phyloP scores from a whole-genome alignment of 2,329 filamentous ascomycete genomes.

The Exophiala calicioides region DNA sequence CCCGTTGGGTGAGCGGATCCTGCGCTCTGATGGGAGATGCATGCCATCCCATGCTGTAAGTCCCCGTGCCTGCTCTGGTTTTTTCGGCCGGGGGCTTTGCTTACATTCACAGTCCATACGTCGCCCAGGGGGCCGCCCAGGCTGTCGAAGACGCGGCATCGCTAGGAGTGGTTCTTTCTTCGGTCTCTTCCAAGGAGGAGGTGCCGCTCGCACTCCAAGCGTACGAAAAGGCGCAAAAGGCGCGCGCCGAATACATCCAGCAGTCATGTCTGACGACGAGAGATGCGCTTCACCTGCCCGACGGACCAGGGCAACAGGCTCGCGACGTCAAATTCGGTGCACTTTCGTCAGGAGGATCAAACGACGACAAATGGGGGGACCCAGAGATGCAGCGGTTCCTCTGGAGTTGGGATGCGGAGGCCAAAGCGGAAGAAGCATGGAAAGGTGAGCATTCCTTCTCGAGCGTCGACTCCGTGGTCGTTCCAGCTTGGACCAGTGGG shows the following conservation, averaged over 20 bases:
- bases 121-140: conserved; percentile 48
- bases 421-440: conserved; percentile 54
- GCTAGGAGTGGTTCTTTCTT: conserved; percentile 34
- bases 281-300: conserved; percentile 35
- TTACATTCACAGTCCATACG: conserved; percentile 36
- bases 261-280: conserved; percentile 43
- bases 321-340: conserved; percentile 53
- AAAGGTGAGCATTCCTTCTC: conserved; percentile 14
- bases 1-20: conserved; percentile 56
- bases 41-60: conserved; percentile 45
- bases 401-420: conserved; percentile 63
- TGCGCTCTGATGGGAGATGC: conserved; percentile 45
- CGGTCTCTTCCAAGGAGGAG: conserved; percentile 39
- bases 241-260: conserved; percentile 40
- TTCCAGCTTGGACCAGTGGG: background rate
- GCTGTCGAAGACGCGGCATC: conserved; percentile 47
- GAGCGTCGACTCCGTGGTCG: background rate
- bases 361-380: conserved; percentile 67
- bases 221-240: conserved; percentile 51
- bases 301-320: conserved; percentile 32
- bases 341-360: conserved; percentile 50
- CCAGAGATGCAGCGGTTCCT: conserved; percentile 68
- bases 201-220: conserved; percentile 39
- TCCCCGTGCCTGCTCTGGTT: background rate
- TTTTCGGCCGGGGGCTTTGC: too few relatives aligned